Evolutionary conservation across 306 rosid genomes (phyloP), one percentile per base, ranked within the genome.

Genomic region (Astragalus glycyphyllos): DNA sequence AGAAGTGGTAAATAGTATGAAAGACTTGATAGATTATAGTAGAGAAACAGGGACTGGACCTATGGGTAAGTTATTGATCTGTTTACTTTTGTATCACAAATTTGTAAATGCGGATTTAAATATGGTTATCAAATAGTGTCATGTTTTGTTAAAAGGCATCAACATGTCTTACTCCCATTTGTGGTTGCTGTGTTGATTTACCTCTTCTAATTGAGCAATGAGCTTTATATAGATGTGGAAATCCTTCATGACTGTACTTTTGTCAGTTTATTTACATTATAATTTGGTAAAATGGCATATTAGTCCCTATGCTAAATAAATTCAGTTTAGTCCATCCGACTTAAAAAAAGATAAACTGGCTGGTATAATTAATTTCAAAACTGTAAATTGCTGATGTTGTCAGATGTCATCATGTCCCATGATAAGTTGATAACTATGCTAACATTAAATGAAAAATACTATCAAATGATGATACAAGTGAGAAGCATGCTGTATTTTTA

Each of bases 11-110:
- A 93, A 93, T 84, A 88, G 96, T 76, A 90, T 93, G 97, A 93
- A 93, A 75, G 98, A 93, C 85, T 78, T 93, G 86, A 93, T 93
- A 75, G 98, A 93, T 88, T 93, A 90, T 83, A 93, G 98, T 84
- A 83, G 90, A 81, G 90, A 88, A 80, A 84, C 89, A 5, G 79
- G 82, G 61, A 87, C 86, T 54, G 98, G 98, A 65, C 98, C 98
- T 54, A 90, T 93, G 96, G 94, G 97, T 90, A 80, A 80, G 94
- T 74, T 66, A 47, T 66, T 26, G 31, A 61, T 73, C 58, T 65
- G 65, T 72, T 61, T n/a, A 38, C 69, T 31, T 55, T 26, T 77
- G 31, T 10, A 38, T 53, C 20, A 10, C 32, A 11, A 32, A 61
- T 61, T 61, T 61, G 62, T 62, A 31, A 59, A 63, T 16, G 15